phyloP scores from a whole-genome alignment of 73 alveolate genomes.

The Tetrahymena malaccensis region DNA sequence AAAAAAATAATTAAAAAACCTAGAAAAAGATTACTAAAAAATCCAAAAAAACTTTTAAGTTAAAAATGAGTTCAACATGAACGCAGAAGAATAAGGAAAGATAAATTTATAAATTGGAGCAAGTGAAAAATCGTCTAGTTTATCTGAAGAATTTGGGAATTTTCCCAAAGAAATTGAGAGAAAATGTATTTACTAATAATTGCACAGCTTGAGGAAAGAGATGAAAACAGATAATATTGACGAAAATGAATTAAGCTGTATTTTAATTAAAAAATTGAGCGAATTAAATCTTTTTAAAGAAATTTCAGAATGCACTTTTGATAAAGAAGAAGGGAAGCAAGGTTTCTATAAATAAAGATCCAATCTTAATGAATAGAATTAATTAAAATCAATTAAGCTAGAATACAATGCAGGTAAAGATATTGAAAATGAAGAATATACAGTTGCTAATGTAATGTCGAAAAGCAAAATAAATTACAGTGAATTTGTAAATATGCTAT shows the following conservation, averaged over 20 bases:
- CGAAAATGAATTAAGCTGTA: neutral
- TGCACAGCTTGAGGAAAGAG: neutral
- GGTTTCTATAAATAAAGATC: neutral
- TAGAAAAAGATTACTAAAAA: neutral
- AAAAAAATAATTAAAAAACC: neutral
- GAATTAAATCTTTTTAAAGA: no score
- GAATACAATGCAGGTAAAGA: neutral
- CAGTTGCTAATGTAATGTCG: neutral
- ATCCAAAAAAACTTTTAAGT: neutral
- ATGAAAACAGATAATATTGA: neutral
- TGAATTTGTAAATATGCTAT: neutral
- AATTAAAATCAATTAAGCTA: neutral
- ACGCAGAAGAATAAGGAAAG: neutral
- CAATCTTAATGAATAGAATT: neutral
- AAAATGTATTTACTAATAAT: neutral
- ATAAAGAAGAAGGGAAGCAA: neutral
- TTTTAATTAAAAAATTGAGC: no score
- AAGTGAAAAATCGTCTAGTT: neutral
- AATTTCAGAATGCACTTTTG: neutral
- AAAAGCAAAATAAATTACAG: neutral
- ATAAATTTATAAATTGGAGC: neutral
- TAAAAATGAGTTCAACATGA: neutral
- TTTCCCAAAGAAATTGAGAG: neutral
- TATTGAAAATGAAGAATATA: neutral
- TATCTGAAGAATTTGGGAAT: neutral